phyloP scores from a whole-genome alignment of 306 rosid species.

The Hippophae gyantsensis region DNA sequence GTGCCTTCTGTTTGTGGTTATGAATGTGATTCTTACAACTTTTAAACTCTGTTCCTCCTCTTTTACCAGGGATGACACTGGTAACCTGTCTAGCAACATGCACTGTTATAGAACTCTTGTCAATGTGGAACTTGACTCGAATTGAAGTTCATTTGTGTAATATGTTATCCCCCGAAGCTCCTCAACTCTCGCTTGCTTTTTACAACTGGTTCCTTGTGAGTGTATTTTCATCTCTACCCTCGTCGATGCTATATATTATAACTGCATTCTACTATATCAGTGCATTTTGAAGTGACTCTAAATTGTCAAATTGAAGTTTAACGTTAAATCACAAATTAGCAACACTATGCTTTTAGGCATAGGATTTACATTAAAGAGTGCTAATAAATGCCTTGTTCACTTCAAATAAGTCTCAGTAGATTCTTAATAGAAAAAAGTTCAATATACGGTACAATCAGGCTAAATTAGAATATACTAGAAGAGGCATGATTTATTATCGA shows the following conservation, averaged over 20 bases:
- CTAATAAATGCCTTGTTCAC: no score
- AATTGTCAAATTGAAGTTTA: no score
- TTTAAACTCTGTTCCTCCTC: conserved; percentile 6
- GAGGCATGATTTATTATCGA: no score
- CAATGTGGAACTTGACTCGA: conserved; percentile 99
- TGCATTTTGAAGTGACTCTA: neutral
- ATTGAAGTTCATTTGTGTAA: conserved; percentile 92
- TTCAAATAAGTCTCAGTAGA: no score
- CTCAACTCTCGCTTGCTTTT: conserved; percentile 63
- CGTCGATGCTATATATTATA: neutral
- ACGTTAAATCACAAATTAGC: neutral
- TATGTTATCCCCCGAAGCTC: conserved; percentile 85
- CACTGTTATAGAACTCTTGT: conserved; percentile 66
- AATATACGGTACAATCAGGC: no score
- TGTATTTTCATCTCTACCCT: conserved; percentile 15
- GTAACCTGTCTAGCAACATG: conserved; percentile 45
- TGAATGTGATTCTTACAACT: conserved; percentile 17
- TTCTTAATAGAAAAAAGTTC: no score
- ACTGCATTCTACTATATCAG: neutral
- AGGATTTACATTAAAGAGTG: no score
- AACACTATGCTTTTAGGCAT: neutral
- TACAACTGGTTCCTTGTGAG: conserved; percentile 87
- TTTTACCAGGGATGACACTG: conserved; percentile 53
- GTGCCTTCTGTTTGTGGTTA: neutral
- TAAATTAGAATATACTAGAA: no score